Evolutionary conservation across 2,329 filamentous ascomycete species (phyloP), one percentile per base, ranked within the genome.

Genomic region (Emericellopsis atlantica): DNA sequence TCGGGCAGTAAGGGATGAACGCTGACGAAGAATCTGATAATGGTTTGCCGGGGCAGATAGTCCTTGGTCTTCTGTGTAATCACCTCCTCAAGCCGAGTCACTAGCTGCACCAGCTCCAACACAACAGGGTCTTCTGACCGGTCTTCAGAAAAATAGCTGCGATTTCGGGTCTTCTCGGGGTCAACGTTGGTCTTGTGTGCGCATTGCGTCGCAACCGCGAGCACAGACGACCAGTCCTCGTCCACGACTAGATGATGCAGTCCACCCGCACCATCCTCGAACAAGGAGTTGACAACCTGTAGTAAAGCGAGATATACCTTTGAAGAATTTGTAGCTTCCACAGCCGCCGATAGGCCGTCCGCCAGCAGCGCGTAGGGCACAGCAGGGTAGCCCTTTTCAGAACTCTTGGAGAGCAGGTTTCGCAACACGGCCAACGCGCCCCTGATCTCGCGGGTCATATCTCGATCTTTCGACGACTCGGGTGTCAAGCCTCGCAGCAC

Each of bases 1-100:
- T 87, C 78, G 6, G 78, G 77, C 8, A 87, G 66, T 31, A 76
- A 68, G 14, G 65, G 61, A 41, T 80, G 73, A 14, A 84, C 69
- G 21, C 69, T 65, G 24, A 75, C 67, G 45, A 88, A 78, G 49
- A 87, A 81, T 16, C 69, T 62, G 56, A 87, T 73, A 40, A 84
- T 76, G 15, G 74, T 72, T 45, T 80, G 76, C 40, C 73, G 73
- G 43, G 84, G 81, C 6, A 80, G 62, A 43, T 81, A 74, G 29
- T 79, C 70, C 4, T 58, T 54, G 6, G 62, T 60, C 31, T 68
- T 67, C 41, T 66, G 58, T 15, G 53, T 59, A 26, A 60, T 44
- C 24, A 78, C 56, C 10, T 48, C 49, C 47, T 80, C 73, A 9
- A 80, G 60, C 21, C 70, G 64, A 29, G 48, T 54, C 37, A 74